A percentile compares a stretch with the other conserved stretches of the same genome.
Evolutionary conservation across 257 asterid genomes (phyloP).

Genomic region (Paraleonurus japonicus): DNA sequence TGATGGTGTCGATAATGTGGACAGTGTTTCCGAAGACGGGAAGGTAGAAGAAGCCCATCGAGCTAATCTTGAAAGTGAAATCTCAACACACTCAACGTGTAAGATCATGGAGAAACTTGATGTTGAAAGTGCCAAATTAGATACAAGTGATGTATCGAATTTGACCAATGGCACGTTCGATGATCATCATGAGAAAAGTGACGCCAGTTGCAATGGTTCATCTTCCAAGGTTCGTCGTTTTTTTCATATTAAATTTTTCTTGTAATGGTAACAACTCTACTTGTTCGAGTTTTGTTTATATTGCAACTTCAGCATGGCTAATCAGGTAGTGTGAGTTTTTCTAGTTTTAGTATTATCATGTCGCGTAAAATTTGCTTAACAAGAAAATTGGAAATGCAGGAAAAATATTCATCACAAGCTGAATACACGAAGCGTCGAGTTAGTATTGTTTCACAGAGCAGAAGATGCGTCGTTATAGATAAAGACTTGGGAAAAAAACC

Average conservation of each 20-base stretch:
- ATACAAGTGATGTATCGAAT: slow-evolving; percentile 12
- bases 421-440: slow-evolving; percentile 29
- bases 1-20: not conserved
- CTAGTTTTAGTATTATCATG: no score
- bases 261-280: not conserved
- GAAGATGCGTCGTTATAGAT: slow-evolving; percentile 29
- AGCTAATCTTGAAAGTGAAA: slow-evolving; percentile 22
- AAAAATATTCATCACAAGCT: slow-evolving; percentile 29
- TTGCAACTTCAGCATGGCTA: no score
- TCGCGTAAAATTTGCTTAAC: not conserved
- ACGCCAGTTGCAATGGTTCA: slow-evolving; percentile 18
- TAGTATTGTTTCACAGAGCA: slow-evolving; percentile 26
- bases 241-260: not conserved
- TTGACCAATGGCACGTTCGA: slow-evolving; percentile 14
- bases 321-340: no score
- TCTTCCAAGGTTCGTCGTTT: slow-evolving; percentile 40
- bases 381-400: slow-evolving; percentile 36
- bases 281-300: not conserved
- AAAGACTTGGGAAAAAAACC: slow-evolving; percentile 33
- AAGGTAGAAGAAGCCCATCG: slow-evolving; percentile 23
- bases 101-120: slow-evolving; percentile 27
- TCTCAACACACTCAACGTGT: not conserved
- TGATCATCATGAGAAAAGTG: slow-evolving; percentile 24
- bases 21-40: slow-evolving; percentile 23
- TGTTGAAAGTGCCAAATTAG: slow-evolving; percentile 25